Conservation (phyloP, 495 filamentous ascomycete genomes). For the Lasiosphaeriaceae sp. region DNA sequence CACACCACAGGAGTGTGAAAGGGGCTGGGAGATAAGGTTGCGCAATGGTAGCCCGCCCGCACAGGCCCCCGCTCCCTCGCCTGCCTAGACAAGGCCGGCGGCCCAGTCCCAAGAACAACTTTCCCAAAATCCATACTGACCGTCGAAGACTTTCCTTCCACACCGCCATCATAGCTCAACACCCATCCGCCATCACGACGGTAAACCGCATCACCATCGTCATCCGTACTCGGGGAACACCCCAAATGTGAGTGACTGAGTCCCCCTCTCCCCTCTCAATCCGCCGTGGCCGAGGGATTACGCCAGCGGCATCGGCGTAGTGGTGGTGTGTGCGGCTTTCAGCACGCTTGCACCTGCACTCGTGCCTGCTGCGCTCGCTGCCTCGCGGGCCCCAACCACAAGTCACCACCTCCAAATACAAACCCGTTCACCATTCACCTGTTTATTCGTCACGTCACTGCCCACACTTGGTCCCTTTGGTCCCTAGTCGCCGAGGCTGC, state of each 20-base stretch:
- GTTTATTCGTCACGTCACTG: constrained; percentile 2
- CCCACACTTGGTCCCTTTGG: constrained; percentile 4
- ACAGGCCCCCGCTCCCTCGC: constrained; percentile 6
- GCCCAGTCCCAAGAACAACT: constrained; percentile 31
- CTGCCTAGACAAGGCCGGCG: background rate
- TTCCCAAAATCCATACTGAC: constrained; percentile 34
- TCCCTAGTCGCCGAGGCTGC: constrained; percentile 4
- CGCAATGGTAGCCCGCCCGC: constrained; percentile 20
- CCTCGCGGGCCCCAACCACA: background rate
- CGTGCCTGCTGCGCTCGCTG: background rate
- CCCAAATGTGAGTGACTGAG: constrained; percentile 26
- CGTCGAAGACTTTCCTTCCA: constrained; percentile 28
- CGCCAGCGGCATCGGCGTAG: constrained; percentile 2
- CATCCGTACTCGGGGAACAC: constrained; percentile 17
- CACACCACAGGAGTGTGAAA: background rate
- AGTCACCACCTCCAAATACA: too few species aligned
- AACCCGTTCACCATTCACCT: background rate
- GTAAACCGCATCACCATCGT: constrained; percentile 29
- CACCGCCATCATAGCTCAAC: constrained; percentile 32
- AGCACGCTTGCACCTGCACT: background rate
- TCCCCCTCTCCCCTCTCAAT: background rate
- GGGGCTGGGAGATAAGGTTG: constrained; percentile 26
- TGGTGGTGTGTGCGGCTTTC: background rate
- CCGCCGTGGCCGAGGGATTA: background rate
- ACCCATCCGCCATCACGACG: constrained; percentile 19